Base-by-base conservation (phyloP, 257 asterid species). In the Salvia splendens region DNA sequence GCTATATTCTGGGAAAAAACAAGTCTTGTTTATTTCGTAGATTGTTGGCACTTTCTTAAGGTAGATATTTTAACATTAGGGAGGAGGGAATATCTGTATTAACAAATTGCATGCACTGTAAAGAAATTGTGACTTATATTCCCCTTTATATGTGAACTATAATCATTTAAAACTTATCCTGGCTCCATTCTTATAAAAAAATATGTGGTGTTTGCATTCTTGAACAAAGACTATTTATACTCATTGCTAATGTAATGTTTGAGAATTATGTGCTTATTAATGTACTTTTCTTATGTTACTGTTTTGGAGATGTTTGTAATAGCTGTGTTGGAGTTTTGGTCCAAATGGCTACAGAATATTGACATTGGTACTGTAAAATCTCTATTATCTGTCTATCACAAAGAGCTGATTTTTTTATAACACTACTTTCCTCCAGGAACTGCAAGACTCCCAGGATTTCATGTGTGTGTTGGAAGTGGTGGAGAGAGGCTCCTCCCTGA, bases 401-500 rank as follows among this genome's bases (percentile, higher is more conserved):
- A 15, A 36, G 45, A 63, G 15, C 58, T 74, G 59, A 35, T 67
- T 20, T 54, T 62, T 52, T 12, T 10, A 51, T 68, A 65, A 30
- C 49, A 60, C 72, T 68, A 67, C 35, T 59, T 38, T 46, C 71
- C 73, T 65, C 30, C 83, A 93, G 97, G 97, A 71, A 82, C 96
- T 72, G 98, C 97, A 17, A 86, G 98, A 70, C 93, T 93, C 71
- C 97, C 97, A 24, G 98, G 98, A 50, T 93, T 93, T 76, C 97
- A 93, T 66, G 83, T 74, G 8, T 87, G 96, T 66, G 98, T 93
- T 82, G 98, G 98, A 77, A 82, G 98, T 86, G 98, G 98, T 41
- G 98, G 98, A 78, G 98, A 93, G 87, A 85, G 92, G 79, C 87
- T 79, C 46, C 92, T 86, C 68, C 97, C 98, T 20, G 96, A 93